Evolutionary conservation across 2,329 filamentous ascomycete genomes (phyloP).

Genomic region (Alternaria atra): DNA sequence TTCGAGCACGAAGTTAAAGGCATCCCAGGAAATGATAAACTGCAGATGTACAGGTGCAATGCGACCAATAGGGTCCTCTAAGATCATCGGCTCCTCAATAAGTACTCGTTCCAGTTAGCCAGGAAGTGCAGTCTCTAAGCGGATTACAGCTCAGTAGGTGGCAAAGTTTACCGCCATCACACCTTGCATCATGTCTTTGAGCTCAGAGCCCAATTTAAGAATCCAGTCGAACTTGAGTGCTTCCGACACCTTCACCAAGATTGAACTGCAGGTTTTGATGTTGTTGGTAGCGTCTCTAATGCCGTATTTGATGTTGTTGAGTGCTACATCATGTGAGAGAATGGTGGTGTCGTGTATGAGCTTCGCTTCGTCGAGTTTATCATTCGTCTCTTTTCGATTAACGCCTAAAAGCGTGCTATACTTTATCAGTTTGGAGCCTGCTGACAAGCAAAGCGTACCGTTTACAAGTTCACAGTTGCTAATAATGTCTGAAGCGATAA

Average conservation of each 20-base stretch:
- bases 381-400: neutral
- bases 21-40: neutral
- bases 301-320: neutral
- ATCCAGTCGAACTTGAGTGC: neutral
- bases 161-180: neutral
- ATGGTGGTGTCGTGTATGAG: neutral
- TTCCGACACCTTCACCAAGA: neutral
- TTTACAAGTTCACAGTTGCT: neutral
- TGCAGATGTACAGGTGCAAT: neutral
- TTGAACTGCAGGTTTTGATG: neutral
- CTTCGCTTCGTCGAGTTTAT: neutral
- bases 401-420: neutral
- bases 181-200: neutral
- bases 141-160: neutral
- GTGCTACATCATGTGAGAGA: neutral
- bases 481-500: slow-evolving; percentile 20
- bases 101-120: neutral
- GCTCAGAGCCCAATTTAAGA: neutral
- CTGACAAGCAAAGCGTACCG: neutral
- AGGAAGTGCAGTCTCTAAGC: neutral
- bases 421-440: neutral
- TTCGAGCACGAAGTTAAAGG: neutral
- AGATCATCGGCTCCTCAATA: neutral
- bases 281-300: neutral
- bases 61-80: neutral